Evolutionary conservation across 2,329 filamentous ascomycete genomes (phyloP).

Genomic region (Diaporthe batatas): DNA sequence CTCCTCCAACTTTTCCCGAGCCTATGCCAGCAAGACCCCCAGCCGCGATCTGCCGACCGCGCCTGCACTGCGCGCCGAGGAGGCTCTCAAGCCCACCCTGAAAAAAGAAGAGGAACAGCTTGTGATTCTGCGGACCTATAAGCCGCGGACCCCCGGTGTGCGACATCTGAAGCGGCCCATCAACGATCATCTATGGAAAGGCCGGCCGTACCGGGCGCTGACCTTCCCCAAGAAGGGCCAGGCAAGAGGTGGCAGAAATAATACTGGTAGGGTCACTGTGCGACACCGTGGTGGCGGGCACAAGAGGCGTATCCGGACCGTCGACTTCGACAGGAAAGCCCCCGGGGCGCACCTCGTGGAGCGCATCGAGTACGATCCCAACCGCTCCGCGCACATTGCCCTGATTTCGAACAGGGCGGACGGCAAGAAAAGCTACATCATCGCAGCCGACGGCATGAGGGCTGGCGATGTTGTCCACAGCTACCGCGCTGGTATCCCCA

Average conservation of each 20-base stretch:
- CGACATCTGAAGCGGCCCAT: constrained; percentile 92
- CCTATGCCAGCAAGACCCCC: constrained; percentile 46
- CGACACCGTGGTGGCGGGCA: constrained; percentile 93
- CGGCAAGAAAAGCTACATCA: constrained; percentile 85
- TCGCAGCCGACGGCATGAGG: constrained; percentile 94
- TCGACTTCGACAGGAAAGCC: constrained; percentile 86
- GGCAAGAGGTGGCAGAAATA: constrained; percentile 92
- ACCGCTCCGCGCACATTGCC: constrained; percentile 92
- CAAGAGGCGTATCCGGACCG: constrained; percentile 89
- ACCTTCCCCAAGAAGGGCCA: constrained; percentile 95
- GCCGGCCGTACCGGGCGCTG: constrained; percentile 82
- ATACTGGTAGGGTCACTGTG: constrained; percentile 86
- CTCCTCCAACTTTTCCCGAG: constrained; percentile 40
- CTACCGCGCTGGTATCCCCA: constrained; percentile 89
- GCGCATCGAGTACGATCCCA: constrained; percentile 95
- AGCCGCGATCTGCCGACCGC: constrained; percentile 39
- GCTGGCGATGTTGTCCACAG: constrained; percentile 93
- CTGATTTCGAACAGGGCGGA: constrained; percentile 82
- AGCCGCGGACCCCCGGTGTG: constrained; percentile 90
- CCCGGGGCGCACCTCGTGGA: constrained; percentile 90
- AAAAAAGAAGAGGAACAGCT: constrained; percentile 51
- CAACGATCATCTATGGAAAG: constrained; percentile 98
- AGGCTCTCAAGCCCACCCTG: constrained; percentile 25
- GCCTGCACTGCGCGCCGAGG: constrained; percentile 22
- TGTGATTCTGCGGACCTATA: constrained; percentile 83